Evolutionary conservation across 192 early-diverging fungal genomes (phyloP).

Genomic region (Backusella morwellensis): DNA sequence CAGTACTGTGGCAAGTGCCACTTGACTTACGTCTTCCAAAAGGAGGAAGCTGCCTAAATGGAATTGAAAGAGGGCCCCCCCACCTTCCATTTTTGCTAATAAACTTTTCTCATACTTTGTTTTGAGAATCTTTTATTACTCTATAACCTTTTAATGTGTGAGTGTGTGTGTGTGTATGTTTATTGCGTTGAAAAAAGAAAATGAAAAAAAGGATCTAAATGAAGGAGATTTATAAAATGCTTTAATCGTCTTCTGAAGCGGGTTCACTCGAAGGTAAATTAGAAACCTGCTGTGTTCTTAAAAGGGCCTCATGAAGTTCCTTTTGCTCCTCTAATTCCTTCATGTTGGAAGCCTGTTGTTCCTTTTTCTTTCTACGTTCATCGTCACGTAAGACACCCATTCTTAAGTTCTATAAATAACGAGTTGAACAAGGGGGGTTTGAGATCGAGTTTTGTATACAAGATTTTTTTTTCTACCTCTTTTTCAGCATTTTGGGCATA

Average conservation of each 20-base stretch:
- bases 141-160: not conserved
- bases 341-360: constrained; percentile 21
- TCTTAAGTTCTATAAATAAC: constrained; percentile 9
- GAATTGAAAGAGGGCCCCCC: not conserved
- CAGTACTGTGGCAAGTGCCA: constrained; percentile 99
- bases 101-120: not conserved
- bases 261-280: constrained; percentile 19
- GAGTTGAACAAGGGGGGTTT: not conserved
- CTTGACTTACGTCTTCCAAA: constrained; percentile 80
- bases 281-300: constrained; percentile 28
- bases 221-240: not conserved
- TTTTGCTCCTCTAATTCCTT: constrained; percentile 24
- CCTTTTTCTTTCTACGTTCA: constrained; percentile 25
- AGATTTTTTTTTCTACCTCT: constrained; percentile 14
- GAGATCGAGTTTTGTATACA: not conserved
- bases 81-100: not conserved
- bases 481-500: constrained; percentile 34
- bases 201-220: not conserved
- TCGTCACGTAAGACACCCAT: constrained; percentile 24
- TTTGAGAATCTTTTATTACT: not conserved
- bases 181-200: not conserved
- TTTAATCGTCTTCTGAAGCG: constrained; percentile 5
- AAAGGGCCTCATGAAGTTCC: constrained; percentile 23
- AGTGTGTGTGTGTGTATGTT: not conserved
- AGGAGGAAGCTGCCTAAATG: constrained; percentile 40